A percentile compares a stretch with the other conserved stretches of the same genome.
Evolutionary conservation across 2,329 filamentous ascomycete genomes (phyloP).

Genomic region (Penicillium aurantiogriseum): DNA sequence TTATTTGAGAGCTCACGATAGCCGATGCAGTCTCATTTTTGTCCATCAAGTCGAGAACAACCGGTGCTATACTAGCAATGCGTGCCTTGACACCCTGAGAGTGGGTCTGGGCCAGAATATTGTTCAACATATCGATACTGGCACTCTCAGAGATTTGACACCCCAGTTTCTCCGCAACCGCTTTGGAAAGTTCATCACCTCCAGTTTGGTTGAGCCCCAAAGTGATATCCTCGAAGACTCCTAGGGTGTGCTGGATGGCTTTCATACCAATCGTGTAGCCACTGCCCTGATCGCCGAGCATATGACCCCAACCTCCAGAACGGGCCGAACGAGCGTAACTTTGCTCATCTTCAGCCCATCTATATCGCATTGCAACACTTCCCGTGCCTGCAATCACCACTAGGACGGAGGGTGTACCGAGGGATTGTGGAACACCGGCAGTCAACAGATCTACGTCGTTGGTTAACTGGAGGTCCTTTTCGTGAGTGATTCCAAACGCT

Average conservation of each 20-base stretch:
- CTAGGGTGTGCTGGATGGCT: conserved; percentile 36
- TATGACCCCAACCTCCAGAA: conserved; percentile 46
- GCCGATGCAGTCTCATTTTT: conserved; percentile 4
- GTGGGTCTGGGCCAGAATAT: conserved; percentile 13
- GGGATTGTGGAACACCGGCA: conserved; percentile 21
- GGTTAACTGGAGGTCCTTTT: conserved; percentile 31
- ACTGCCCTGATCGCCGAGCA: conserved; percentile 47
- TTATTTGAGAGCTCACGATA: conserved; percentile 16
- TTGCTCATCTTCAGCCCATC: conserved; percentile 7
- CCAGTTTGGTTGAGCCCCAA: conserved; percentile 11
- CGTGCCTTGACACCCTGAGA: conserved; percentile 14
- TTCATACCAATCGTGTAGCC: conserved; percentile 44
- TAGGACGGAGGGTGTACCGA: conserved; percentile 23
- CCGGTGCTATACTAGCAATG: conserved; percentile 19
- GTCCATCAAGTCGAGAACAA: conserved; percentile 9
- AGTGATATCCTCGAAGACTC: conserved; percentile 27
- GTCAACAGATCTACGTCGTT: conserved; percentile 45
- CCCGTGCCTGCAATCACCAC: conserved; percentile 48
- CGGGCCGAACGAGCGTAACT: conserved; percentile 33
- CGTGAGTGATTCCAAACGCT: conserved; percentile 28
- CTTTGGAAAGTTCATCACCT: conserved; percentile 12
- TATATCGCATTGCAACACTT: conserved; percentile 44
- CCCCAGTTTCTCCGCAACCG: conserved; percentile 14
- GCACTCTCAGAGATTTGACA: background rate
- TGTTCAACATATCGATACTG: conserved; percentile 18